Percentiles rank a stretch among this genome's conserved stretches.
phyloP scores from a whole-genome alignment of 2,329 filamentous ascomycete species.

The Aspergillus sp. region DNA sequence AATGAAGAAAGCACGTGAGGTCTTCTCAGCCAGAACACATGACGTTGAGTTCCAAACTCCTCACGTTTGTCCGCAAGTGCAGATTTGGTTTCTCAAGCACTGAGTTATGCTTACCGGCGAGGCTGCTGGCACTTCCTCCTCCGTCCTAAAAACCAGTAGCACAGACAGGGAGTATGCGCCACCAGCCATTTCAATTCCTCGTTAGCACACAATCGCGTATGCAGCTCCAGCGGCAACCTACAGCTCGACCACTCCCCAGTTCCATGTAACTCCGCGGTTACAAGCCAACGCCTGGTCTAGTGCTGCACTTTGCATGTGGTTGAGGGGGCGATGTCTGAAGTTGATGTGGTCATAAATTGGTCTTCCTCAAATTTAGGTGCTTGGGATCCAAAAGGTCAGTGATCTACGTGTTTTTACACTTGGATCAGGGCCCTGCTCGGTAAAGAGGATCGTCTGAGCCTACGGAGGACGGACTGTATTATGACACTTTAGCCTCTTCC shows the following conservation, averaged over 20 bases:
- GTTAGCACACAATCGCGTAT: not conserved
- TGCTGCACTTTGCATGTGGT: constrained; percentile 1
- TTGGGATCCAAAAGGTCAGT: constrained; percentile 2
- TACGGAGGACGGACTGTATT: not conserved
- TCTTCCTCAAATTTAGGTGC: not conserved
- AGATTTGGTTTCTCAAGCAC: not conserved
- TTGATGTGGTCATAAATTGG: constrained; percentile 1
- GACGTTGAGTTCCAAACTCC: not conserved
- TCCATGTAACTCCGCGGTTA: not conserved
- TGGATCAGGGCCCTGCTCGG: not conserved
- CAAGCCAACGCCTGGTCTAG: not conserved
- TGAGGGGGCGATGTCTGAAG: not conserved
- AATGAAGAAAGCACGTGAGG: not conserved
- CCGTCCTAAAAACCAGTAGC: not conserved
- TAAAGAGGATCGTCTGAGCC: constrained; percentile 1
- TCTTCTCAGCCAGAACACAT: not conserved
- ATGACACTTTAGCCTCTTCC: constrained; percentile 2
- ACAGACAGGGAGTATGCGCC: not conserved
- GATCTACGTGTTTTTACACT: constrained; percentile 1
- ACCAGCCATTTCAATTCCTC: not conserved
- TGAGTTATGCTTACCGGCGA: not conserved
- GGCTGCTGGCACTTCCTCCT: not conserved
- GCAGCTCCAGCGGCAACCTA: constrained; percentile 4
- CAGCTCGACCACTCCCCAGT: constrained; percentile 1
- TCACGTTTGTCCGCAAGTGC: not conserved